Percentiles rank a stretch among this genome's conserved stretches.
These are phyloP conservation scores for Lipomyces yamadae DNA, from an alignment of 805 yeast genomes.

Conservation along the genomic window DNA sequence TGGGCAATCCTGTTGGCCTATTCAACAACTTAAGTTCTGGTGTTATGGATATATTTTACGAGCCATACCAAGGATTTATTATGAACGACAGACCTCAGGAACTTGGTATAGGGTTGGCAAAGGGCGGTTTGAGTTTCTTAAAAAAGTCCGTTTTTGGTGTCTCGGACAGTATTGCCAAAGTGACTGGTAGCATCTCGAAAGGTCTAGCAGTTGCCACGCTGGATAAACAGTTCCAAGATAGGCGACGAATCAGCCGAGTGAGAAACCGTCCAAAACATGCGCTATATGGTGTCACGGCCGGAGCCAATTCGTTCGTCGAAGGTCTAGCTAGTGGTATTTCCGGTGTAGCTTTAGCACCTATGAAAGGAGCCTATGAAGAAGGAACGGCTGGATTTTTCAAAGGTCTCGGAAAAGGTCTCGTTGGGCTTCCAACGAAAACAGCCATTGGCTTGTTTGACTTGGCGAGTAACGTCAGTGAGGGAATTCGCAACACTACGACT, in stretches of 20 bases:
- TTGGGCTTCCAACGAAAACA: slow-evolving; percentile 95
- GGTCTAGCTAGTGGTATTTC: slow-evolving; percentile 85
- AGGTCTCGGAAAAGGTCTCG: slow-evolving; percentile 92
- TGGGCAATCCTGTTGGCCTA: slow-evolving; percentile 97
- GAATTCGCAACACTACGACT: slow-evolving; percentile 89
- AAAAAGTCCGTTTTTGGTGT: slow-evolving; percentile 94
- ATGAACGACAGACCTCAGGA: slow-evolving; percentile 96
- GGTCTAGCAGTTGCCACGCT: slow-evolving; percentile 90
- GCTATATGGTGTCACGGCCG: slow-evolving; percentile 77
- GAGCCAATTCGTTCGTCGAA: slow-evolving; percentile 87
- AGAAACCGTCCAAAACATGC: slow-evolving; percentile 86
- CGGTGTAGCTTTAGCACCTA: slow-evolving; percentile 89
- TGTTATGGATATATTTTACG: slow-evolving; percentile 93
- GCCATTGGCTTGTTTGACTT: slow-evolving; percentile 93
- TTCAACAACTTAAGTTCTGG: slow-evolving; percentile 94
- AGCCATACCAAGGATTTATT: slow-evolving; percentile 94
- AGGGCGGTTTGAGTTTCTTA: slow-evolving; percentile 92
- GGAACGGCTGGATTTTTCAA: slow-evolving; percentile 92
- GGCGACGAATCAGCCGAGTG: slow-evolving; percentile 72
- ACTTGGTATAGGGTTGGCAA: slow-evolving; percentile 91
- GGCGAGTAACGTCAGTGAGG: slow-evolving; percentile 91
- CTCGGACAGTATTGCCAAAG: slow-evolving; percentile 88
- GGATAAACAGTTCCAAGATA: slow-evolving; percentile 82
- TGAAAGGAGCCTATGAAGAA: slow-evolving; percentile 83
- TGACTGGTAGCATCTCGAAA: slow-evolving; percentile 93